Conservation (phyloP, 2,329 filamentous ascomycete genomes). For the Claviceps maximensis region DNA sequence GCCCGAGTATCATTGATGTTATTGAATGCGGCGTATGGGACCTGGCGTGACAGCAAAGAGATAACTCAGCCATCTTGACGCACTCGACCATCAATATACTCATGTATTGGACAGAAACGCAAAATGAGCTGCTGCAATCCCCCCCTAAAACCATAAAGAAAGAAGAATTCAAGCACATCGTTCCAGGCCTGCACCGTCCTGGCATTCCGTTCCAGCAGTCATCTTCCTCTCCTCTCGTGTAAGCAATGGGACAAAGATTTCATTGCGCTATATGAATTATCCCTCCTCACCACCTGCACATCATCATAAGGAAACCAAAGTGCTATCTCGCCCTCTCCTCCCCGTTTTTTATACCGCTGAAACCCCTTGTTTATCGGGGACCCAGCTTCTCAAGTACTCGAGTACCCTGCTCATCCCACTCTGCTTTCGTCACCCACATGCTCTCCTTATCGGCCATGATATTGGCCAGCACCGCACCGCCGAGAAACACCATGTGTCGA, state of each 20-base stretch:
- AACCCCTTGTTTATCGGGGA: conserved; percentile 44
- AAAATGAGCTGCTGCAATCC: too few relatives aligned
- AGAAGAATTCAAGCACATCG: too few relatives aligned
- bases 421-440: conserved; percentile 97
- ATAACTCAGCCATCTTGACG: too few relatives aligned
- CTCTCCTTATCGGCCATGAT: conserved; percentile 98
- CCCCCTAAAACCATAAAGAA: too few relatives aligned
- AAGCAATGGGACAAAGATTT: not conserved
- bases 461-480: conserved; percentile 90
- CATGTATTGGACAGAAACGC: too few relatives aligned
- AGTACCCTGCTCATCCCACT: conserved; percentile 89
- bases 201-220: too few relatives aligned
- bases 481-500: conserved; percentile 98
- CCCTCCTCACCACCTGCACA: not conserved
- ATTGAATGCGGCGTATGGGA: too few relatives aligned
- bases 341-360: not conserved
- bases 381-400: conserved; percentile 84
- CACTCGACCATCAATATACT: too few relatives aligned
- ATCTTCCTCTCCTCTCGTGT: not conserved
- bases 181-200: too few relatives aligned
- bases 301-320: not conserved
- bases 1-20: too few relatives aligned
- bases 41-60: too few relatives aligned
- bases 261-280: not conserved
- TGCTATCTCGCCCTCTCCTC: not conserved